A percentile compares a stretch with the other conserved stretches of the same genome.
These are phyloP conservation scores for Larix sibirica DNA, from an alignment of 83 land plant genomes.

Conservation along the genomic window DNA sequence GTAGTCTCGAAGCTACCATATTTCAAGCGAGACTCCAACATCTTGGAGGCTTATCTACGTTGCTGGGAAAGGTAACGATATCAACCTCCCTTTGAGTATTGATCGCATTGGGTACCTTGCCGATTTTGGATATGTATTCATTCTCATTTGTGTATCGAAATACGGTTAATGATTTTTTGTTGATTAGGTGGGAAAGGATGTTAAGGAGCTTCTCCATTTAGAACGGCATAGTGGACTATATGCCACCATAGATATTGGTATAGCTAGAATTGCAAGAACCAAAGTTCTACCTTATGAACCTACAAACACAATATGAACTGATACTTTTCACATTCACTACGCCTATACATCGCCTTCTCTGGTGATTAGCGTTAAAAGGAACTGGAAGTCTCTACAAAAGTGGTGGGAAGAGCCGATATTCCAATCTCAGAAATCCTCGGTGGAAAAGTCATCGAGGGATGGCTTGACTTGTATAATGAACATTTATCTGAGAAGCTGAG, in stretches of 20 bases:
- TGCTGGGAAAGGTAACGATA: constrained; percentile 3
- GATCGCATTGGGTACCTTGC: no score
- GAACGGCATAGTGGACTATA: not conserved
- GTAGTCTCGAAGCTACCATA: constrained; percentile 19
- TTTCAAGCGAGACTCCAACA: constrained; percentile 20
- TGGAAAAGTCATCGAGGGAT: constrained; percentile 25
- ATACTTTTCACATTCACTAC: constrained; percentile 30
- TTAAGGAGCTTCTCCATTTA: constrained; percentile 7
- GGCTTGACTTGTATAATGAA: constrained; percentile 25
- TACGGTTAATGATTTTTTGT: not conserved
- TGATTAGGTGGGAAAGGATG: constrained; percentile 15
- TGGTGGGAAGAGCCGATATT: constrained; percentile 37
- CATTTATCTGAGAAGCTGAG: constrained; percentile 15
- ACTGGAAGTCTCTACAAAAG: constrained; percentile 23
- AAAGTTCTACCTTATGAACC: constrained; percentile 16
- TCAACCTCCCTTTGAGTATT: no score
- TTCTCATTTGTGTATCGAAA: no score
- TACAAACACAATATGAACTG: constrained; percentile 29
- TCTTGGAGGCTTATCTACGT: constrained; percentile 1
- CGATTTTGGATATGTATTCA: no score
- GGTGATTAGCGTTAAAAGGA: constrained; percentile 40
- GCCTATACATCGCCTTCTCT: constrained; percentile 28
- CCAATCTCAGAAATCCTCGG: constrained; percentile 19
- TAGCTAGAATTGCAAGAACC: not conserved
- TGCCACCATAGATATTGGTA: no score